Percentiles rank a stretch among this genome's conserved stretches.
phyloP scores from a whole-genome alignment of 192 early-diverging fungal species.

The Entomortierella beljakovae region DNA sequence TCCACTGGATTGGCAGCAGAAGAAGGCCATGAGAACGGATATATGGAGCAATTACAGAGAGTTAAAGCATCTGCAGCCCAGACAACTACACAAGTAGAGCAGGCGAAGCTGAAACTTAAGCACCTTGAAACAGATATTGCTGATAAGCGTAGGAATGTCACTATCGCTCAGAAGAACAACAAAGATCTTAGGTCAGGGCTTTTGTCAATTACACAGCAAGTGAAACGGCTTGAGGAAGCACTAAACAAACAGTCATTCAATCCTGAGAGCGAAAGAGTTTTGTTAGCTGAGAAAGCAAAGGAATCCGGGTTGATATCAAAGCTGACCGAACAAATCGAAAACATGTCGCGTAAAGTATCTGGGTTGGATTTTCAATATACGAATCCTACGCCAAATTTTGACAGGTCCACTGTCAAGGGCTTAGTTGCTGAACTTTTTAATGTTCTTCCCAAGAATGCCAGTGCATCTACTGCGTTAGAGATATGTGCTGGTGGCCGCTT shows the following conservation, averaged over 20 bases:
- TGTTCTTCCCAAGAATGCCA: constrained; percentile 74
- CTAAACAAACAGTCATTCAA: constrained; percentile 18
- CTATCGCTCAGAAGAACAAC: constrained; percentile 76
- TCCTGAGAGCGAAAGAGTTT: constrained; percentile 35
- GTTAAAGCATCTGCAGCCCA: constrained; percentile 73
- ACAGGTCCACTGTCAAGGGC: constrained; percentile 90
- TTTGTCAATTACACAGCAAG: constrained; percentile 28
- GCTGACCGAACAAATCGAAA: constrained; percentile 60
- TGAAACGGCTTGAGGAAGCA: constrained; percentile 32
- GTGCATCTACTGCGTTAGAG: constrained; percentile 87
- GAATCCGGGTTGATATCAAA: constrained; percentile 11
- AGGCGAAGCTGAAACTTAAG: constrained; percentile 82
- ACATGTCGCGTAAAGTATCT: constrained; percentile 63
- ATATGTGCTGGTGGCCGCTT: constrained; percentile 94
- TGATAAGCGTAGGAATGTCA: constrained; percentile 74
- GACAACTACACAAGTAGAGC: constrained; percentile 79
- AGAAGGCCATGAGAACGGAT: constrained; percentile 95
- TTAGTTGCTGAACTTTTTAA: constrained; percentile 91
- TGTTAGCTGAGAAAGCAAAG: constrained; percentile 18
- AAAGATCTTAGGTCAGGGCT: constrained; percentile 63
- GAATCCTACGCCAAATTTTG: constrained; percentile 89
- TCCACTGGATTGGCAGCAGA: constrained; percentile 92
- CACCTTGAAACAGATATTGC: constrained; percentile 80
- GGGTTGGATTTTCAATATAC: constrained; percentile 84
- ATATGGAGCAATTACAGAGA: constrained; percentile 94